Conservation (phyloP, 352 stramenopile species). For the Phytophthora pluvialis region DNA sequence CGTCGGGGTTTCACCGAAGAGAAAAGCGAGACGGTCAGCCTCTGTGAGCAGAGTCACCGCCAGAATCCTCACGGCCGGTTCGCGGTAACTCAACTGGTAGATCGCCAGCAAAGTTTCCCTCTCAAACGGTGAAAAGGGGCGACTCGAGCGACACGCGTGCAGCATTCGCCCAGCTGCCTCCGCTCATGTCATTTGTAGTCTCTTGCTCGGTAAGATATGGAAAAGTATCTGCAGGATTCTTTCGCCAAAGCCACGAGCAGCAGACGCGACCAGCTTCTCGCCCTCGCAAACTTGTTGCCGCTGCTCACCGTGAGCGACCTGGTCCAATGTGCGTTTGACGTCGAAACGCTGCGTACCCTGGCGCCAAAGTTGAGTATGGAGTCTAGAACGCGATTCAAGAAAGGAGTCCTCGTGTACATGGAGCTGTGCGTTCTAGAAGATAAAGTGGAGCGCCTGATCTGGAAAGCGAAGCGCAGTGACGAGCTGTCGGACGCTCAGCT, state of each 20-base stretch:
- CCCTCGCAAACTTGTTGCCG: conserved; percentile 35
- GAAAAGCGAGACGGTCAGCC: conserved; percentile 39
- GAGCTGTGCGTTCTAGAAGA: conserved; percentile 82
- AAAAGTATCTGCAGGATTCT: conserved; percentile 24
- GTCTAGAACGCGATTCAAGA: conserved; percentile 27
- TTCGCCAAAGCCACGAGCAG: conserved; percentile 10
- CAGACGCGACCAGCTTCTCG: conserved; percentile 26
- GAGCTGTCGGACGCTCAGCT: conserved; percentile 39
- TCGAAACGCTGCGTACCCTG: conserved; percentile 36
- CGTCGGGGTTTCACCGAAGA: conserved; percentile 26
- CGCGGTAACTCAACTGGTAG: conserved; percentile 40
- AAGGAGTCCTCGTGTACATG: conserved; percentile 41
- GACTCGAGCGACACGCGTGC: conserved; percentile 42
- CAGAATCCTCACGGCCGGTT: conserved; percentile 51
- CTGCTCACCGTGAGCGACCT: conserved; percentile 45
- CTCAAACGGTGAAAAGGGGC: conserved; percentile 39
- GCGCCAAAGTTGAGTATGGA: conserved; percentile 34
- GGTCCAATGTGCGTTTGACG: conserved; percentile 45
- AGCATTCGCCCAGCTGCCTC: conserved; percentile 54
- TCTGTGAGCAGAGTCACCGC: conserved; percentile 35
- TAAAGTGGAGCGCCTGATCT: conserved; percentile 56
- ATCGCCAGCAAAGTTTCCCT: conserved; percentile 33
- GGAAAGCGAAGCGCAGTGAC: conserved; percentile 11
- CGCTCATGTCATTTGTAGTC: background rate
- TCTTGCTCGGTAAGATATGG: conserved; percentile 15